Evolutionary conservation across 108 stramenopile genomes (phyloP).

Genomic region (Fragilaria radians): DNA sequence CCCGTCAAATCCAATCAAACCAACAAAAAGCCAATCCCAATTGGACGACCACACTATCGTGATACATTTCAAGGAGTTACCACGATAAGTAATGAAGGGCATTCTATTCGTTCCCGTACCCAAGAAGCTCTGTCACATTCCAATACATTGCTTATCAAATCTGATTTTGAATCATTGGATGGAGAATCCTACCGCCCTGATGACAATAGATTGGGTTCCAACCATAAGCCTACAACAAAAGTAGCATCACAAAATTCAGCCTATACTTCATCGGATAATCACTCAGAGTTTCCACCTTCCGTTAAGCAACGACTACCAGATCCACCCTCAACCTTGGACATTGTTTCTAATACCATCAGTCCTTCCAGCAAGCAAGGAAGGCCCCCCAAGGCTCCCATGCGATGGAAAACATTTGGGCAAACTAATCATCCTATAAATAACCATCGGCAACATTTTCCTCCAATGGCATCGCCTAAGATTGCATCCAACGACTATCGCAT

Average conservation of each 20-base stretch:
- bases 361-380: neutral
- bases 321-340: neutral
- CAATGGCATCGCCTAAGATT: neutral
- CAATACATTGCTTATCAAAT: too few species aligned
- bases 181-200: neutral
- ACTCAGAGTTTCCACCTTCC: neutral
- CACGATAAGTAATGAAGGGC: constrained; percentile 17
- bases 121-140: neutral
- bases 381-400: neutral
- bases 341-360: neutral
- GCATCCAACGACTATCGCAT: neutral
- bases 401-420: neutral
- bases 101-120: constrained; percentile 2
- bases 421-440: too few species aligned
- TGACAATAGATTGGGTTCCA: constrained; percentile 4
- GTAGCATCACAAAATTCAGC: neutral
- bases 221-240: neutral
- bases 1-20: constrained; percentile 19
- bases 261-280: neutral
- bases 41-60: constrained; percentile 22
- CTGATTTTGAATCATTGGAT: constrained; percentile 2
- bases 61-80: constrained; percentile 18
- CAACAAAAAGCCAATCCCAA: constrained; percentile 10
- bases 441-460: too few species aligned
- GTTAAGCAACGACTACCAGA: neutral